Conservation (phyloP, 164 flowering plant species). For the Hamamelis virginiana region DNA sequence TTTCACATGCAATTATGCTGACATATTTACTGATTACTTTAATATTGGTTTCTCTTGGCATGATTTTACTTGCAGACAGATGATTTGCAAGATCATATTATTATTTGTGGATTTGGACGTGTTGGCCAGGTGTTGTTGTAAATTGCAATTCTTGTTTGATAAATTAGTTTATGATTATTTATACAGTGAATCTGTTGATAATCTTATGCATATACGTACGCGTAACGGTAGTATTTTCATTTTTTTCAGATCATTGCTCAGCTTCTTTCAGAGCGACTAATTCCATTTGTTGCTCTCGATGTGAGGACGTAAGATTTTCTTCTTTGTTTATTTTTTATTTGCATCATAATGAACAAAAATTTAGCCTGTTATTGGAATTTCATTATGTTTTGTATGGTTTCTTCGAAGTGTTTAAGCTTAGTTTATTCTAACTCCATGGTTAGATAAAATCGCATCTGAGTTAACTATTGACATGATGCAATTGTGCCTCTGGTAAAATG, state of each 20-base stretch:
- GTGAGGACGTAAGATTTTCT: slow-evolving; percentile 75
- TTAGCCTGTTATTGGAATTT: background rate
- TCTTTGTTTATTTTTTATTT: background rate
- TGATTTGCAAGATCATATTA: slow-evolving; percentile 99
- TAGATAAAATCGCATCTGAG: background rate
- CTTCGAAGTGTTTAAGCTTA: background rate
- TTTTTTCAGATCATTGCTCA: slow-evolving; percentile 88
- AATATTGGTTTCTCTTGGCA: slow-evolving; percentile 4
- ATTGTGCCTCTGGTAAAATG: background rate
- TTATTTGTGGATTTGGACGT: slow-evolving; percentile 99
- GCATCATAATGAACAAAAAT: background rate
- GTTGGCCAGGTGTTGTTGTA: slow-evolving; percentile 83
- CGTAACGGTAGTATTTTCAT: slow-evolving; percentile 1
- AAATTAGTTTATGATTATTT: background rate
- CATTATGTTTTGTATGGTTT: too few relatives aligned
- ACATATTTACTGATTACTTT: background rate
- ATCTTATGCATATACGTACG: too few relatives aligned
- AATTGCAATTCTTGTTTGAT: background rate
- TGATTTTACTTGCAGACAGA: slow-evolving; percentile 73
- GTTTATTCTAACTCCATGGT: background rate
- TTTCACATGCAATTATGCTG: background rate
- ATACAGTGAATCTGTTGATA: background rate
- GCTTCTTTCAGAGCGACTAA: slow-evolving; percentile 94
- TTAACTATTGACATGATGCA: background rate
- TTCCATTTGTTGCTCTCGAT: slow-evolving; percentile 99